Evolutionary conservation across 2,329 filamentous ascomycete genomes (phyloP).

Genomic region (Stenocarpella maydis): DNA sequence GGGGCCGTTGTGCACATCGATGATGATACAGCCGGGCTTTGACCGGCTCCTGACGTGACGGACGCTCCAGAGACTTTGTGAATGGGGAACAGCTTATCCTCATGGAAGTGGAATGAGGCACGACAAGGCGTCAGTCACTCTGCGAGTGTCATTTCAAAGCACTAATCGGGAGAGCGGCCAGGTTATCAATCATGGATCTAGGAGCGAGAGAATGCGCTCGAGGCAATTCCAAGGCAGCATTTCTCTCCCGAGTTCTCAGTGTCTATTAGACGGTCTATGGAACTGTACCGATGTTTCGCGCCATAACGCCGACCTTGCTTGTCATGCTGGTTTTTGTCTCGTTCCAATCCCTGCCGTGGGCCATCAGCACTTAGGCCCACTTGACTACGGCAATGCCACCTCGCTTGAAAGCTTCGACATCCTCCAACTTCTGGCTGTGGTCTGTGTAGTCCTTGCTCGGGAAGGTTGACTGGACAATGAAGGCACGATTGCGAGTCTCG

Average conservation of each 20-base stretch:
- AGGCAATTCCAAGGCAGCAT: neutral
- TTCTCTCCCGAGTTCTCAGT: neutral
- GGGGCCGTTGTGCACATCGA: too few relatives aligned
- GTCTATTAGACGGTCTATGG: slow-evolving; percentile 18
- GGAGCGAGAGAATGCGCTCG: neutral
- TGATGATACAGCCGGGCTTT: too few relatives aligned
- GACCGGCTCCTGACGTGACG: neutral
- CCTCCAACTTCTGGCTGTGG: slow-evolving; percentile 64
- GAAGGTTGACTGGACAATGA: slow-evolving; percentile 83
- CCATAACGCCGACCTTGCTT: slow-evolving; percentile 11
- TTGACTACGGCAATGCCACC: slow-evolving; percentile 73
- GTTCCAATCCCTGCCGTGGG: neutral
- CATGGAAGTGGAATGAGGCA: neutral
- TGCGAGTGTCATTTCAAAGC: too few relatives aligned
- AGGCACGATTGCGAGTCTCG: slow-evolving; percentile 64
- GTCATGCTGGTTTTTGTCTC: neutral
- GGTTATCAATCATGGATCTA: neutral
- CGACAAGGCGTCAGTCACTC: too few relatives aligned
- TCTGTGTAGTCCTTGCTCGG: slow-evolving; percentile 83
- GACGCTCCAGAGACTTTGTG: neutral
- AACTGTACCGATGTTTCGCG: neutral
- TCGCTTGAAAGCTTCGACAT: slow-evolving; percentile 71
- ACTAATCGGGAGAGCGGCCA: neutral
- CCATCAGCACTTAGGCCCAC: slow-evolving; percentile 49
- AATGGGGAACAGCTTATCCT: neutral